Evolutionary conservation across 78 protist species (phyloP).

Genomic region (Thecamonas trahens): DNA sequence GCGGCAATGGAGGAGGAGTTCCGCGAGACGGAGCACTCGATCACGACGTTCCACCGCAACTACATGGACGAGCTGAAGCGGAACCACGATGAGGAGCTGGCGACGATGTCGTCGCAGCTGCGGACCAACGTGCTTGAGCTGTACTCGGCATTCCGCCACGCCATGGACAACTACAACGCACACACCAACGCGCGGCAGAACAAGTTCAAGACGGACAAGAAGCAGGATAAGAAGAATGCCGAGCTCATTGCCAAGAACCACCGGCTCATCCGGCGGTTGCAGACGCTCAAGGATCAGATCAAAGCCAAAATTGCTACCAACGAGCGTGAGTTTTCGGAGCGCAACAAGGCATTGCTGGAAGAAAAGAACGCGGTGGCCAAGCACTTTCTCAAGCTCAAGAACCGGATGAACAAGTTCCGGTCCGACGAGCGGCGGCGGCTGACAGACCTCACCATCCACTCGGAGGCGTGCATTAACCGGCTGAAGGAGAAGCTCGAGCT

Average conservation of each 20-base stretch:
- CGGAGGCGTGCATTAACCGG: background rate
- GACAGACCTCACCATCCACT: constrained; percentile 4
- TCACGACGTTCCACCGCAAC: too few species aligned
- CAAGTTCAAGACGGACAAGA: constrained; percentile 9
- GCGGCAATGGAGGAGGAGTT: too few species aligned
- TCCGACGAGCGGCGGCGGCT: constrained; percentile 19
- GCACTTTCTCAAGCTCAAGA: constrained; percentile 56
- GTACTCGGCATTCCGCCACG: constrained; percentile 29
- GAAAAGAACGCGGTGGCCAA: constrained; percentile 17
- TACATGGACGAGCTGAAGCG: too few species aligned
- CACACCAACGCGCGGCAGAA: constrained; percentile 19
- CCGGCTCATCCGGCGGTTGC: constrained; percentile 25
- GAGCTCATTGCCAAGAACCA: constrained; percentile 17
- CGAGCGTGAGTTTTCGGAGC: constrained; percentile 39
- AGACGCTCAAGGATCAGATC: constrained; percentile 43
- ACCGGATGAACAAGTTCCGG: constrained; percentile 38
- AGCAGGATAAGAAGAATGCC: background rate
- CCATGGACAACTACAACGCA: constrained; percentile 25
- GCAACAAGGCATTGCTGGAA: constrained; percentile 34
- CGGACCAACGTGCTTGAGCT: too few species aligned
- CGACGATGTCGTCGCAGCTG: too few species aligned
- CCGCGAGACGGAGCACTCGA: too few species aligned
- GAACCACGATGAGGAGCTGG: too few species aligned
- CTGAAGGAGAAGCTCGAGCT: background rate
- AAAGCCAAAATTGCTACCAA: constrained; percentile 21